Base-by-base conservation (phyloP, 495 filamentous ascomycete genomes). In the Trichoderma reesei region DNA sequence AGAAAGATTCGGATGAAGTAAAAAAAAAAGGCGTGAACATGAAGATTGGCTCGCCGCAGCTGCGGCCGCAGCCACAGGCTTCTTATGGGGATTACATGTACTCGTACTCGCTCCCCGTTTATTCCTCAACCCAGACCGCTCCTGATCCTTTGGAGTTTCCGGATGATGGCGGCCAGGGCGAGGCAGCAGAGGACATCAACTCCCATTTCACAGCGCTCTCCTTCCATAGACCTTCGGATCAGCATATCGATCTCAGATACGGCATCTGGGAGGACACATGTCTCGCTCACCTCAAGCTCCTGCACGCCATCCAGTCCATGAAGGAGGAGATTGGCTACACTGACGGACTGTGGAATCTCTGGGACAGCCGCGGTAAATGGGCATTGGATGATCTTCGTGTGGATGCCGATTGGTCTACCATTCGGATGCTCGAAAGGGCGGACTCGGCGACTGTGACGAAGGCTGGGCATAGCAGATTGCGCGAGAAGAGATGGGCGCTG, bases 401-500 rank as follows among this genome's bases (percentile, higher is more conserved):
- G 9, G 51, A 56, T 36, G 51, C 9, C 31, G 31, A 56, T 11
- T 56, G 51, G 51, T 76, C 20, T 33, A 36, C 14, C 83, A 64
- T 66, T 73, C 3, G 67, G 64, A 38, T 70, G 66, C 6, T 63
- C 68, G 20, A 38, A 41, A 26, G 34, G 51, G 11, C 20, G 9
- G 34, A 34, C 16, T 9, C 48, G 1, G 3, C 11, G 20, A 37
- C 37, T n/a, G 20, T 38, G 48, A 64, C 36, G 34, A 7, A 11
- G 65, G 72, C 20, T 59, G 67, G 42, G 48, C 66, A 4, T 63
- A 66, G 13, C 59, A 67, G 36, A 66, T 64, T 87, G 41, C 72
- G 79, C 20, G 85, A 90, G 73, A 87, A 88, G 71, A 74, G 86
- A 71, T 90, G 88, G 88, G 77, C 78, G 9, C 72, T 88, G 37